Percentiles rank a stretch among this genome's conserved stretches.
Conservation (phyloP, 306 rosid genomes). For the Corylus avellana region DNA sequence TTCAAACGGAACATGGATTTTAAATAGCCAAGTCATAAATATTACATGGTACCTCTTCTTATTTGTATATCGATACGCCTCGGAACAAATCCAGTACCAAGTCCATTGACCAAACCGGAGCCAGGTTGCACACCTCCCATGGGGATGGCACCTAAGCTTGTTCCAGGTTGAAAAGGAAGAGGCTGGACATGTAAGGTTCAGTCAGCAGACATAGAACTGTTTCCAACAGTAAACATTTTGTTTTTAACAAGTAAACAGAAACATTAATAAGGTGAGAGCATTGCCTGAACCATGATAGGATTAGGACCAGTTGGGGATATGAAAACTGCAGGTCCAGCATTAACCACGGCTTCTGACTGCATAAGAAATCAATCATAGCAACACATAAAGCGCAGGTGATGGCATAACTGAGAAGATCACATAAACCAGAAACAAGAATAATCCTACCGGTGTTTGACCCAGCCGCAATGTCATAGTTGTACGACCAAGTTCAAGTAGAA, state of each 20-base stretch:
- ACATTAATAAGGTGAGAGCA: conserved; percentile 25
- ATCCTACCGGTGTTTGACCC: conserved; percentile 83
- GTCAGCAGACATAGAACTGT: conserved; percentile 40
- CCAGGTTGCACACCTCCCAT: conserved; percentile 70
- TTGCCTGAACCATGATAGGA: conserved; percentile 96
- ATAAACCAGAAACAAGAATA: conserved; percentile 24
- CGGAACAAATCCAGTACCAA: conserved; percentile 68
- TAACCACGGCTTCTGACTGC: conserved; percentile 94
- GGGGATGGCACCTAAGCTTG: conserved; percentile 75
- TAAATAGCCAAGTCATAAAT: conserved; percentile 13
- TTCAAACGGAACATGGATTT: conserved; percentile 8
- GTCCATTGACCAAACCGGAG: conserved; percentile 65
- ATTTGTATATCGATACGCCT: conserved; percentile 97
- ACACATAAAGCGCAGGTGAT: conserved; percentile 21
- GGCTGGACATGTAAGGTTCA: conserved; percentile 65
- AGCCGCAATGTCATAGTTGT: conserved; percentile 83
- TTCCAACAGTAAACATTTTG: conserved; percentile 14
- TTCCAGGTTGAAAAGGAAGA: conserved; percentile 81
- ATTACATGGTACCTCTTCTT: conserved; percentile 63
- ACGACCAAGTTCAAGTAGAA: conserved; percentile 96
- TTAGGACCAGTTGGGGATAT: conserved; percentile 90
- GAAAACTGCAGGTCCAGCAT: conserved; percentile 96
- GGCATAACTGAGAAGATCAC: conserved; percentile 28
- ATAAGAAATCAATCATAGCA: conserved; percentile 27
- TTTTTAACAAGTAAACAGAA: conserved; percentile 1